These are phyloP conservation scores for Theileria parva DNA, from an alignment of 169 alveolate genomes.

Conservation along the genomic window DNA sequence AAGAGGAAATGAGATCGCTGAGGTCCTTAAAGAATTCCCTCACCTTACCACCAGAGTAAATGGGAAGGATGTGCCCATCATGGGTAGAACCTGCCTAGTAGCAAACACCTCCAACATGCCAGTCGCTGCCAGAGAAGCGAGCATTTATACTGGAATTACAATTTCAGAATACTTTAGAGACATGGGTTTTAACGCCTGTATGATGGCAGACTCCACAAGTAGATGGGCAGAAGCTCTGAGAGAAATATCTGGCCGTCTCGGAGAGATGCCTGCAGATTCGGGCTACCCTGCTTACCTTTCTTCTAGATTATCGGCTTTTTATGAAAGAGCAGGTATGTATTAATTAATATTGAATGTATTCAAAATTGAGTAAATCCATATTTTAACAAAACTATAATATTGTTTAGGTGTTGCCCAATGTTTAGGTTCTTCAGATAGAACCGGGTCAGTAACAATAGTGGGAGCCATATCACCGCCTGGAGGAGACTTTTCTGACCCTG, in stretches of 20 bases:
- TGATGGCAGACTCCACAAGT: constrained; percentile 99
- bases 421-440: constrained; percentile 96
- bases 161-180: constrained; percentile 99
- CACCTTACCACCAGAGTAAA: constrained; percentile 90
- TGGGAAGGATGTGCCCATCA: constrained; percentile 90
- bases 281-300: constrained; percentile 99
- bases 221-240: constrained; percentile 99
- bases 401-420: constrained; percentile 90
- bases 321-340: constrained; percentile 95
- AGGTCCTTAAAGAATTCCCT: constrained; percentile 98
- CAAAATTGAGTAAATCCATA: background rate
- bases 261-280: constrained; percentile 99
- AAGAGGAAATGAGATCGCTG: constrained; percentile 99
- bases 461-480: constrained; percentile 99
- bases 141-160: constrained; percentile 98
- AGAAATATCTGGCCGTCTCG: constrained; percentile 99
- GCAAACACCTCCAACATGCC: constrained; percentile 99
- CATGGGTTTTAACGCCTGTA: constrained; percentile 97
- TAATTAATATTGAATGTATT: background rate
- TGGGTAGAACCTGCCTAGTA: constrained; percentile 98
- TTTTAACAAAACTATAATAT: background rate
- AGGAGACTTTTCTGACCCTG: constrained; percentile 99
- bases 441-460: constrained; percentile 97
- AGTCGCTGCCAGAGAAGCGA: constrained; percentile 99
- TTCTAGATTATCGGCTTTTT: constrained; percentile 96